A percentile compares a stretch with the other conserved stretches of the same genome.
These are phyloP conservation scores for Metschnikowia arizonensis DNA, from an alignment of 805 yeast genomes.

Conservation along the genomic window DNA sequence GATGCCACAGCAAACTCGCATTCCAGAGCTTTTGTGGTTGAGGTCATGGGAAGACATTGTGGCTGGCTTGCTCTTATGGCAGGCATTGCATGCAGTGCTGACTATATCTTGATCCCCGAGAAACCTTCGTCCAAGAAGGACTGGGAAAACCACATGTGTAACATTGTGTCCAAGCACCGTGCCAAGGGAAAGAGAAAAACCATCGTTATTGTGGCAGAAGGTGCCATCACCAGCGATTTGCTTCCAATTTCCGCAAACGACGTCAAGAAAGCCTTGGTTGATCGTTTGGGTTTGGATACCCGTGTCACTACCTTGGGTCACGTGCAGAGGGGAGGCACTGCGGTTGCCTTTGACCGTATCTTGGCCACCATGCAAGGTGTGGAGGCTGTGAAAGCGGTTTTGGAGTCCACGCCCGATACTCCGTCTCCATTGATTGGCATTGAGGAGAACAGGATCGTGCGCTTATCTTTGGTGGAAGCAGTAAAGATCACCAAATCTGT, in stretches of 20 bases:
- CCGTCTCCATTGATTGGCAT: slow-evolving; percentile 79
- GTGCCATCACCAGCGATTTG: slow-evolving; percentile 69
- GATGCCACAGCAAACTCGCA: slow-evolving; percentile 84
- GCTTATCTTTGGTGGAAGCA: slow-evolving; percentile 68
- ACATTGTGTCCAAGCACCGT: slow-evolving; percentile 61
- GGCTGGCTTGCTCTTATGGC: slow-evolving; percentile 86
- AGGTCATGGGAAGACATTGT: slow-evolving; percentile 88
- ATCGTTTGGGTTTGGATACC: slow-evolving; percentile 63
- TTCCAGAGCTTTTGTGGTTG: slow-evolving; percentile 78
- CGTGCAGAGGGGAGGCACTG: slow-evolving; percentile 81
- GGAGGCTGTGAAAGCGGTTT: slow-evolving; percentile 72
- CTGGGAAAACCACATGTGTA: slow-evolving; percentile 68
- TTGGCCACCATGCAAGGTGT: slow-evolving; percentile 79
- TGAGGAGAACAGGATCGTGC: slow-evolving; percentile 63
- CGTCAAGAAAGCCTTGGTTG: slow-evolving; percentile 62
- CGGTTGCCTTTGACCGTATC: slow-evolving; percentile 69
- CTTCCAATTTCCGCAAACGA: slow-evolving; percentile 63
- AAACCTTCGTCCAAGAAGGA: slow-evolving; percentile 59
- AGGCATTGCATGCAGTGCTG: slow-evolving; percentile 77
- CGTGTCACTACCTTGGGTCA: slow-evolving; percentile 76
- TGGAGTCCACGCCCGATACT: slow-evolving; percentile 63
- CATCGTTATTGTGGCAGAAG: slow-evolving; percentile 79
- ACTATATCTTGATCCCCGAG: slow-evolving; percentile 76
- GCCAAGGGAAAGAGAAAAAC: slow-evolving; percentile 72
- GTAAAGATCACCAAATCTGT: slow-evolving; percentile 68